These are phyloP conservation scores for Mycena amicta DNA, from an alignment of 768 basidiomycete genomes.

Conservation along the genomic window DNA sequence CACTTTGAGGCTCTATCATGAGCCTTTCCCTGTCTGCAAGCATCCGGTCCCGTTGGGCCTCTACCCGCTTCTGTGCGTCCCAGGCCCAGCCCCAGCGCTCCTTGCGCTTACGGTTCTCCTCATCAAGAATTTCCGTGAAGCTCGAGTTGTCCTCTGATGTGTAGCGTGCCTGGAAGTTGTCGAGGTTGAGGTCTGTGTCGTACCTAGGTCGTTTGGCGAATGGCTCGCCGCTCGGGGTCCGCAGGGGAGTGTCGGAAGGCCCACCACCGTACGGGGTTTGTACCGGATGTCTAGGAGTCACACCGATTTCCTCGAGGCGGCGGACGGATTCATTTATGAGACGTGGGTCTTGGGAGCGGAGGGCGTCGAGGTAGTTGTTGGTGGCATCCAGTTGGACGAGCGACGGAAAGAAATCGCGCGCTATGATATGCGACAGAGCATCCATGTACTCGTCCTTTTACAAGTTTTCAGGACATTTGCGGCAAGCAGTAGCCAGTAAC, in stretches of 20 bases:
- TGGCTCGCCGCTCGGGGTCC: constrained; percentile 45
- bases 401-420: constrained; percentile 97
- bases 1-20: constrained; percentile 68
- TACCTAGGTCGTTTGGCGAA: constrained; percentile 60
- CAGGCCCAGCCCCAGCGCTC: constrained; percentile 92
- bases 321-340: constrained; percentile 79
- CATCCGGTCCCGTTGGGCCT: constrained; percentile 64
- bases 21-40: constrained; percentile 68
- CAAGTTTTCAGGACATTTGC: too few species aligned
- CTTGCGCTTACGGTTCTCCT: constrained; percentile 82
- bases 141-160: constrained; percentile 98
- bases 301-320: constrained; percentile 62
- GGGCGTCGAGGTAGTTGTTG: constrained; percentile 82
- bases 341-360: constrained; percentile 72
- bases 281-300: constrained; percentile 61
- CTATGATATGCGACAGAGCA: constrained; percentile 88
- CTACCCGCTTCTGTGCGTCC: constrained; percentile 85
- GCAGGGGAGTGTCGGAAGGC: constrained; percentile 69
- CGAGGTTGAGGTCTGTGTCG: constrained; percentile 67
- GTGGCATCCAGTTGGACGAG: constrained; percentile 88
- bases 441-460: too few species aligned
- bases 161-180: constrained; percentile 86
- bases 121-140: constrained; percentile 88
- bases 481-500: too few species aligned
- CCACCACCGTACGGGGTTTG: constrained; percentile 67